Conservation (phyloP, 2,329 filamentous ascomycete genomes). For the Dactylellina sp. region DNA sequence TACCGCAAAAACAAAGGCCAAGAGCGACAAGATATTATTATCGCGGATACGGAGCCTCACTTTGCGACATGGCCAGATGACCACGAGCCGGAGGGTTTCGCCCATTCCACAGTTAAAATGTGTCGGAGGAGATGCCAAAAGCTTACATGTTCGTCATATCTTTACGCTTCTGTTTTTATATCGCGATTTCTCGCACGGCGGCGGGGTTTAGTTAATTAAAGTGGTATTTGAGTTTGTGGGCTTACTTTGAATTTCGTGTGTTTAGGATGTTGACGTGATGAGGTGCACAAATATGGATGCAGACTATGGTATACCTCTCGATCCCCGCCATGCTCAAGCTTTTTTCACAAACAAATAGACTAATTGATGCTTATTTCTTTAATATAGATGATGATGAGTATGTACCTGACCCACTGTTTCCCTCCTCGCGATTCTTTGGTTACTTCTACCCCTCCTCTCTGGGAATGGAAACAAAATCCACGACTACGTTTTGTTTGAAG, state of each 20-base stretch:
- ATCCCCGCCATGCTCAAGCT: conserved; percentile 81
- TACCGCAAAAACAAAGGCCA: conserved; percentile 54
- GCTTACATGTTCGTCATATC: conserved; percentile 39
- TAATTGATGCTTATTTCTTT: conserved; percentile 12
- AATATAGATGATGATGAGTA: conserved; percentile 54
- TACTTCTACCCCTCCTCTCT: not conserved
- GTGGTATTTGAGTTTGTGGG: not conserved
- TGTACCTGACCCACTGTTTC: conserved; percentile 5
- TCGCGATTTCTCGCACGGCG: not conserved
- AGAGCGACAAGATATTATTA: conserved; percentile 53
- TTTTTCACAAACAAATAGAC: not conserved
- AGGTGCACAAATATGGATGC: conserved; percentile 87
- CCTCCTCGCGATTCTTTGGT: not conserved
- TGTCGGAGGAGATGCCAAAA: conserved; percentile 53
- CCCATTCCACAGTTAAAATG: conserved; percentile 55
- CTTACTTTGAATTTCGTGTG: conserved; percentile 17
- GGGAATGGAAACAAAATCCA: not conserved
- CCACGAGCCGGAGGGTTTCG: conserved; percentile 50
- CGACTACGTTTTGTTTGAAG: conserved; percentile 1
- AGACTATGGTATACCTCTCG: conserved; percentile 79
- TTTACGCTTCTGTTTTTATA: conserved; percentile 1
- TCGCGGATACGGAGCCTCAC: conserved; percentile 53
- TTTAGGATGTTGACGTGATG: conserved; percentile 82
- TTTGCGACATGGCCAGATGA: conserved; percentile 50
- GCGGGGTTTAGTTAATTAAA: no score